phyloP scores from a whole-genome alignment of 176 grass and related monocot species.

The Musa schizocarpa region DNA sequence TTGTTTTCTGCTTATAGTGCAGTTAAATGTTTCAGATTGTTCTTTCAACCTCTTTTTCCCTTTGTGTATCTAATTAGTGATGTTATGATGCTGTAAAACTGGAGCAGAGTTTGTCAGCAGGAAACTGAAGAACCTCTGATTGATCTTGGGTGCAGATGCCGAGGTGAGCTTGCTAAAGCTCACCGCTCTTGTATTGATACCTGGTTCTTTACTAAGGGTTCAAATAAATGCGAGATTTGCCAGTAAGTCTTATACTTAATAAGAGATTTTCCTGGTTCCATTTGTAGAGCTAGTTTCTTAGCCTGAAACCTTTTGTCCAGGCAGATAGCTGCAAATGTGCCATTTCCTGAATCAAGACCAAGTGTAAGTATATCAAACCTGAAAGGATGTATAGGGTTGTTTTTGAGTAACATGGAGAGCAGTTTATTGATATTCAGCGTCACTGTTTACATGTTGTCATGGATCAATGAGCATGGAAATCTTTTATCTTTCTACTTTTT shows the following conservation, averaged over 20 bases:
- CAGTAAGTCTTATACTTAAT: constrained; percentile 56
- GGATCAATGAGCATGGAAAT: too few species aligned
- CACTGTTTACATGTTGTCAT: background rate
- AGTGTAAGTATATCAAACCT: constrained; percentile 46
- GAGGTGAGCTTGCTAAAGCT: constrained; percentile 91
- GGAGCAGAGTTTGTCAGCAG: constrained; percentile 80
- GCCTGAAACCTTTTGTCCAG: constrained; percentile 33
- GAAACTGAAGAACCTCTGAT: constrained; percentile 82
- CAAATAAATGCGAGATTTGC: constrained; percentile 99
- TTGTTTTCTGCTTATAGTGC: too few species aligned
- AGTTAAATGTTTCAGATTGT: background rate
- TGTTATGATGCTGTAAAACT: background rate
- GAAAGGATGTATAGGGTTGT: background rate
- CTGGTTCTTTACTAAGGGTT: constrained; percentile 92
- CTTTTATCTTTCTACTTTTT: background rate
- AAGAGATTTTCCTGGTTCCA: background rate
- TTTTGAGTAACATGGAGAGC: background rate
- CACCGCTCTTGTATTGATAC: constrained; percentile 79
- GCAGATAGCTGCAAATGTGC: constrained; percentile 84
- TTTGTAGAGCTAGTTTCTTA: background rate
- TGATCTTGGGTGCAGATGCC: constrained; percentile 89
- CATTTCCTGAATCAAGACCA: constrained; percentile 72
- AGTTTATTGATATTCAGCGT: background rate
- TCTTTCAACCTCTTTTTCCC: background rate
- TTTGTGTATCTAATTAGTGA: background rate